Evolutionary conservation across 176 grass and related monocot genomes (phyloP).

Genomic region (Carex kokanica): DNA sequence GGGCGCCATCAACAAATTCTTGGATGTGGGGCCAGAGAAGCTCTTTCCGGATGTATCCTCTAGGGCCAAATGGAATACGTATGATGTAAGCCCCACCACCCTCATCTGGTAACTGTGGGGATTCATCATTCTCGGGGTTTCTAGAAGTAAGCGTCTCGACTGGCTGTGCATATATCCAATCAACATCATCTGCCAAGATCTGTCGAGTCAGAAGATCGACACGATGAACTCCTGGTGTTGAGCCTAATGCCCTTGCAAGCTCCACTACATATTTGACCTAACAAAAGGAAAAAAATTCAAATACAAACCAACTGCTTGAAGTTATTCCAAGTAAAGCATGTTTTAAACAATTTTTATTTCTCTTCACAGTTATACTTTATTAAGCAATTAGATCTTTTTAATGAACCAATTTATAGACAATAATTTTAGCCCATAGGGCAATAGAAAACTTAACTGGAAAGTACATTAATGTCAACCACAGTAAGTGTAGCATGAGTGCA

Average conservation of each 20-base stretch:
- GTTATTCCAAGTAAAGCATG: constrained; percentile 22
- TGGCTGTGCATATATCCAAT: constrained; percentile 78
- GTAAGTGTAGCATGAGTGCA: constrained; percentile 3
- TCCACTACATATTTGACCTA: constrained; percentile 92
- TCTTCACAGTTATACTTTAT: not conserved
- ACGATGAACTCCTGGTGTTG: constrained; percentile 72
- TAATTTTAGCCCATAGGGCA: not conserved
- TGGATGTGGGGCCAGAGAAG: constrained; percentile 75
- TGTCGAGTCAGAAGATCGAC: constrained; percentile 70
- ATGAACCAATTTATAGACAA: not conserved
- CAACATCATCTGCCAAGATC: constrained; percentile 59
- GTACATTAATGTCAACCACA: not conserved
- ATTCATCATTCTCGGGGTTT: constrained; percentile 38
- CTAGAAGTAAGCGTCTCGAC: constrained; percentile 62
- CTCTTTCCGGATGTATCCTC: constrained; percentile 71
- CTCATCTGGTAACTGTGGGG: constrained; percentile 47
- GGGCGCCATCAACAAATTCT: constrained; percentile 89
- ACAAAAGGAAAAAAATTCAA: constrained; percentile 3
- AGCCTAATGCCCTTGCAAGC: constrained; percentile 66
- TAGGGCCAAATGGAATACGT: constrained; percentile 82
- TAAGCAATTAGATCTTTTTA: not conserved
- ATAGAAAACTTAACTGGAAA: not conserved
- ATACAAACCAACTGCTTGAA: not conserved
- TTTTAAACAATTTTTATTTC: constrained; percentile 4
- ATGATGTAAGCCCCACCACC: constrained; percentile 79